Conservation (phyloP, 345 rosid genomes). For the Durio zibethinus region DNA sequence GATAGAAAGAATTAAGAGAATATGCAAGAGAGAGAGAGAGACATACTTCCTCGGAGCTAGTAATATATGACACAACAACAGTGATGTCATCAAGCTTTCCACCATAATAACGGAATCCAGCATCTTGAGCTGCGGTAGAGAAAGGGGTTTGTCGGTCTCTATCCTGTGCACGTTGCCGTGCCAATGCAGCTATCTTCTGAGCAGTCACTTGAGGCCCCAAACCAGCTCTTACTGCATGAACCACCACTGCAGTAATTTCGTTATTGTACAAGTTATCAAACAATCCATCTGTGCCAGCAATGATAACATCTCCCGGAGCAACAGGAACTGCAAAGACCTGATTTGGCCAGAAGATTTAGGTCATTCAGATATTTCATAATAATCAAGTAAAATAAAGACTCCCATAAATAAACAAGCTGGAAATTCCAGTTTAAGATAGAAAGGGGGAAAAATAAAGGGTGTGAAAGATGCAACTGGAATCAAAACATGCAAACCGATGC, state of each 20-base stretch:
- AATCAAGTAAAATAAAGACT: background rate
- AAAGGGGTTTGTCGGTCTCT: slow-evolving; percentile 93
- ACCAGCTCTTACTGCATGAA: slow-evolving; percentile 91
- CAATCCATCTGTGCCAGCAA: slow-evolving; percentile 94
- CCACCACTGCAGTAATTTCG: slow-evolving; percentile 93
- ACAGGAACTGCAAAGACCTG: slow-evolving; percentile 82
- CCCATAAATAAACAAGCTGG: background rate
- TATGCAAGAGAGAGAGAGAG: background rate
- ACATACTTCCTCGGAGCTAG: slow-evolving; percentile 42
- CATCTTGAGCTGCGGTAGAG: slow-evolving; percentile 97
- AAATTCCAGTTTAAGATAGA: background rate
- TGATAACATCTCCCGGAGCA: slow-evolving; percentile 87
- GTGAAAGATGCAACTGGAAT: background rate
- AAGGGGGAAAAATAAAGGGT: background rate
- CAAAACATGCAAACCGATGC: background rate
- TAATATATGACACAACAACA: slow-evolving; percentile 84
- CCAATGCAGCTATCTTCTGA: slow-evolving; percentile 96
- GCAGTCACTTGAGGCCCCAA: slow-evolving; percentile 87
- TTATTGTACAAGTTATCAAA: slow-evolving; percentile 94
- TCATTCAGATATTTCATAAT: background rate
- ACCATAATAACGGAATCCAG: slow-evolving; percentile 96
- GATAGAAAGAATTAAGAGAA: background rate
- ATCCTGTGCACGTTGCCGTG: slow-evolving; percentile 91
- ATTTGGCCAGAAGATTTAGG: slow-evolving; percentile 5
- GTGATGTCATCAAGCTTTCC: slow-evolving; percentile 99